Conservation (phyloP, 2,329 filamentous ascomycete genomes). For the Epichloe gansuensis region DNA sequence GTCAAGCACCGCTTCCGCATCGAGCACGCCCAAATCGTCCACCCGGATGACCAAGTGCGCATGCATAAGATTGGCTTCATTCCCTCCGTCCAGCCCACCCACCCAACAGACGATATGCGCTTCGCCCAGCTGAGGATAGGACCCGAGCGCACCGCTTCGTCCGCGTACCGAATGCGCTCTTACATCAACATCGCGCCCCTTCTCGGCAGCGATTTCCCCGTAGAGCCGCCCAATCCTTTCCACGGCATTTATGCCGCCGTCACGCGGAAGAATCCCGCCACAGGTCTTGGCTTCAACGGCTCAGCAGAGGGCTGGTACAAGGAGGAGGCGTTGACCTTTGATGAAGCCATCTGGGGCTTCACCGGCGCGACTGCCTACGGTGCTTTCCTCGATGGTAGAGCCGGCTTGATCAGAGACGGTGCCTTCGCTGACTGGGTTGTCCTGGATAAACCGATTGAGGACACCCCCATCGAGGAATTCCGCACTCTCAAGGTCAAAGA, state of each 20-base stretch:
- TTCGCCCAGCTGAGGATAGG: constrained; percentile 52
- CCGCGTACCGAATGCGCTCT: constrained; percentile 55
- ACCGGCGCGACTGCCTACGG: constrained; percentile 46
- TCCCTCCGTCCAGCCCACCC: constrained; percentile 58
- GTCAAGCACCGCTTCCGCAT: constrained; percentile 48
- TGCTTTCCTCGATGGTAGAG: constrained; percentile 44
- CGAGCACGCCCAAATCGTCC: constrained; percentile 59
- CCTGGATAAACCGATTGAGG: constrained; percentile 44
- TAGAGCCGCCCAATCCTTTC: constrained; percentile 55
- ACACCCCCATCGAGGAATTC: constrained; percentile 36
- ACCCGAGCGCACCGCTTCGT: constrained; percentile 33
- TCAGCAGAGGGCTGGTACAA: constrained; percentile 42
- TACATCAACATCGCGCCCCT: constrained; percentile 41
- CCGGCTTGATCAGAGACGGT: constrained; percentile 45
- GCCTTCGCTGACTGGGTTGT: constrained; percentile 60
- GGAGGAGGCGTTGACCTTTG: constrained; percentile 43
- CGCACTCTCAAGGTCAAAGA: constrained; percentile 44
- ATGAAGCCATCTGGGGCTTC: constrained; percentile 50
- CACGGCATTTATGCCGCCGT: constrained; percentile 58
- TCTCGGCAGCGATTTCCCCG: constrained; percentile 59
- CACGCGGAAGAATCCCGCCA: constrained; percentile 44
- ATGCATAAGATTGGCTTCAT: constrained; percentile 48
- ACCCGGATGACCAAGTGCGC: constrained; percentile 48
- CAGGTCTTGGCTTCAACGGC: constrained; percentile 36
- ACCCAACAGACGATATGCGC: constrained; percentile 58